phyloP scores from a whole-genome alignment of 768 basidiomycete species.

The Omphalotus guepiniiformis region DNA sequence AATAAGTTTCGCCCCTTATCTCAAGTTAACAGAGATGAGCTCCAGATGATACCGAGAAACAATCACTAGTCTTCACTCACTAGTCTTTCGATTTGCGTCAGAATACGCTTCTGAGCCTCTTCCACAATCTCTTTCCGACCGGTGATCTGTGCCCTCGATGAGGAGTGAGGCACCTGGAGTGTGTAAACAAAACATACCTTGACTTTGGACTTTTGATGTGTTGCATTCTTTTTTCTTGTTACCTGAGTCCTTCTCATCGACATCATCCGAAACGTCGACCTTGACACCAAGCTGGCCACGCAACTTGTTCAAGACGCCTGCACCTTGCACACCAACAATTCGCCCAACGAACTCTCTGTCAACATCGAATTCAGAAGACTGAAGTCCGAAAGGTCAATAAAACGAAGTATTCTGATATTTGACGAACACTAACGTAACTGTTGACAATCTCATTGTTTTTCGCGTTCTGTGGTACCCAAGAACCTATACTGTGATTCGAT shows the following conservation, averaged over 20 bases:
- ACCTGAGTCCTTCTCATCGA: constrained; percentile 66
- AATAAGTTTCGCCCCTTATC: constrained; percentile 88
- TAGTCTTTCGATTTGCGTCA: constrained; percentile 79
- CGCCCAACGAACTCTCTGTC: constrained; percentile 89
- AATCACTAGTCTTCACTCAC: no score
- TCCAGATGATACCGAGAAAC: no score
- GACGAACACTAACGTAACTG: constrained; percentile 61
- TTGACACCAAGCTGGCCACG: constrained; percentile 89
- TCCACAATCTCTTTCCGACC: constrained; percentile 96
- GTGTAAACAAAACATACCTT: constrained; percentile 45
- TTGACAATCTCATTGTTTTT: constrained; percentile 76
- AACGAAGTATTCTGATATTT: not conserved
- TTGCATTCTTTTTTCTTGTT: constrained; percentile 62
- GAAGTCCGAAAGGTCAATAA: constrained; percentile 5
- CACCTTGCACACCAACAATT: constrained; percentile 83
- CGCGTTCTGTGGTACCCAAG: constrained; percentile 81
- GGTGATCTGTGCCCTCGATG: constrained; percentile 52
- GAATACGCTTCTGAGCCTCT: constrained; percentile 89
- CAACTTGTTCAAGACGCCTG: constrained; percentile 82
- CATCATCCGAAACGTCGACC: constrained; percentile 86
- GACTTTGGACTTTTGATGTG: constrained; percentile 67
- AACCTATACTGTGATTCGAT: constrained; percentile 91
- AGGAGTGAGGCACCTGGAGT: constrained; percentile 3
- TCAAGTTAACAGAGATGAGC: no score
- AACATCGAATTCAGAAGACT: constrained; percentile 86